Base-by-base conservation (phyloP, 1,284 basidiomycete species). In the Ceratorhiza oryzae-sativae region DNA sequence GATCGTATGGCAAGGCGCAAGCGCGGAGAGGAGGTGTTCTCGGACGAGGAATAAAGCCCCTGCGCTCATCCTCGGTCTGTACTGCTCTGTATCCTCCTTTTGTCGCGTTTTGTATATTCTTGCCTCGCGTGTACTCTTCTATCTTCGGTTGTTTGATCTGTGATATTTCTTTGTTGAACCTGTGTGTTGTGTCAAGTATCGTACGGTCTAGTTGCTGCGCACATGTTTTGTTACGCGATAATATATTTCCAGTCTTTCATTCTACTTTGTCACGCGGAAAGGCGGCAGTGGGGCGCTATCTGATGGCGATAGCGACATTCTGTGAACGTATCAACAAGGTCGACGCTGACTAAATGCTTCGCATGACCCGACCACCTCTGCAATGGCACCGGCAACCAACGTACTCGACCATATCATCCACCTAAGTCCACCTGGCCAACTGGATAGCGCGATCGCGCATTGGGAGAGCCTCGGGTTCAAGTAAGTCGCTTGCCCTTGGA, bases 1-100 rank as follows among this genome's bases (percentile, higher is more conserved):
- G 95, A 96, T 77, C 92, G 96, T 73, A 94, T 97, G 83, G 93
- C 92, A 77, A 84, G 92, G 80, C 89, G 89, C 80, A 94, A 94
- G 86, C 85, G 86, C 74, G 92, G 92, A 76, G 90, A 91, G 82
- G 91, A 92, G 39, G 80, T 89, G 77, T 86, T 85, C 74, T 90
- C 91, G 76, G 89, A 91, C 76, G 90, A 91, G 82, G 79, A 86
- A 51, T 62, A 48, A 62, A 12, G 25, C 10, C 23, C 3, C n/a
- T 34, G 36, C 27, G 12, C 42, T 4, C 18, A 23, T 27, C 60
- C 34, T 45, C 53, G 27, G 27, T 58, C 55, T 58, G 10, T 36
- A 30, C 9, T 59, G n/a, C 25, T 27, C 5, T 48, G 1, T 18
- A 2, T 8, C 27, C 32, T 48, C 60, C 34, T 72, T 60, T 72